Conservation (phyloP, 1,139 yeast genomes). For the Sporopachydermia cereana region DNA sequence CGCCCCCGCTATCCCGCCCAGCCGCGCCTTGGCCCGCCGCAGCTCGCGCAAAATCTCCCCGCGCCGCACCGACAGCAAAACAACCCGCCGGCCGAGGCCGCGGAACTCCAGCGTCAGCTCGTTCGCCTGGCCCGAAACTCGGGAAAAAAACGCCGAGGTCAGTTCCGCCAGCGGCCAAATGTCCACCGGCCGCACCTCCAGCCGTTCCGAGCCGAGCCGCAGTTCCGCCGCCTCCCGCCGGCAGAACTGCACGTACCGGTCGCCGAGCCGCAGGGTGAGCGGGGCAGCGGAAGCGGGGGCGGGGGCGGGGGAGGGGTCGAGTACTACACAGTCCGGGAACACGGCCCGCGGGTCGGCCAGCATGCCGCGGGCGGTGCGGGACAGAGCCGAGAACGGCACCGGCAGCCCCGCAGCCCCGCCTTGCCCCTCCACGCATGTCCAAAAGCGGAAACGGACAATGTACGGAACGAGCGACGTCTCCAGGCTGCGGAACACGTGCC, state of each 20-base stretch:
- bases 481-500: conserved; percentile 5
- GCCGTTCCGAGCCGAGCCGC: neutral
- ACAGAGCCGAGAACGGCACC: neutral
- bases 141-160: neutral
- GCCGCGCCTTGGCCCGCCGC: conserved; percentile 16
- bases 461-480: conserved; percentile 1
- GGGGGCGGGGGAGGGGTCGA: no score
- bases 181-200: neutral
- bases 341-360: conserved; percentile 1
- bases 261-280: neutral
- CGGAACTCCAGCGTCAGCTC: neutral
- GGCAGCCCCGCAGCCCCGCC: neutral
- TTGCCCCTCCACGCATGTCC: neutral
- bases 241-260: neutral
- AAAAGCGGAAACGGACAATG: neutral
- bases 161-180: conserved; percentile 4
- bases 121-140: neutral
- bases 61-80: neutral
- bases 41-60: neutral
- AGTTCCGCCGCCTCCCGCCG: neutral
- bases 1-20: conserved; percentile 47
- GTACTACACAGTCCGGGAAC: neutral
- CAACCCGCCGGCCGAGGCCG: neutral
- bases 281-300: neutral
- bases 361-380: neutral